Conservation (phyloP, 1,284 basidiomycete species). For the Vanrija sp. region DNA sequence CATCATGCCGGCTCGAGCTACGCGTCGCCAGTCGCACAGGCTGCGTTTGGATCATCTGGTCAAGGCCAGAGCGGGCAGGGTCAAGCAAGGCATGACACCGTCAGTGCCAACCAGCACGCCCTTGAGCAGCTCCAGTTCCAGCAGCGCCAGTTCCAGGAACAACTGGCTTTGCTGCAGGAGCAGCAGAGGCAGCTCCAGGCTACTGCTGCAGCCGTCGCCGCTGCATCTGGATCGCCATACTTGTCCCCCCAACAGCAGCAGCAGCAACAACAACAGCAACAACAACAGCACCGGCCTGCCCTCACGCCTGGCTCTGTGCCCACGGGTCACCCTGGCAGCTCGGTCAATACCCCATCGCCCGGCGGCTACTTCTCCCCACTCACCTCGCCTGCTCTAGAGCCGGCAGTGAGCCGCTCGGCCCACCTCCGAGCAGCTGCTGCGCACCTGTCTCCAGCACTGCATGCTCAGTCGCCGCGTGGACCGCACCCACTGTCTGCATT, state of each 20-base stretch:
- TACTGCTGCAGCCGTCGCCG: constrained; percentile 38
- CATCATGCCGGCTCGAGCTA: constrained; percentile 27
- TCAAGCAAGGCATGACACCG: constrained; percentile 4
- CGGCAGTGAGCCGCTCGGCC: constrained; percentile 26
- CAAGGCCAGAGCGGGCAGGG: constrained; percentile 2
- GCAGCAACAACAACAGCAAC: not conserved
- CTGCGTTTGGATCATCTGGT: constrained; percentile 10
- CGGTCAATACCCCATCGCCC: constrained; percentile 24
- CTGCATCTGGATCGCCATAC: constrained; percentile 25
- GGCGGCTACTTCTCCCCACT: constrained; percentile 57
- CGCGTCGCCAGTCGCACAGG: constrained; percentile 28
- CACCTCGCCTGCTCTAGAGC: constrained; percentile 57
- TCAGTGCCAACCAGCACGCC: constrained; percentile 19
- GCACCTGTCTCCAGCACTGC: constrained; percentile 20
- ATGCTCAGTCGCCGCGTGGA: constrained; percentile 19
- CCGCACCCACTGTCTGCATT: constrained; percentile 39
- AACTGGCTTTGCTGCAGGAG: constrained; percentile 37
- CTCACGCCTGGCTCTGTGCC: constrained; percentile 21
- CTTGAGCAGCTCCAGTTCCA: constrained; percentile 45
- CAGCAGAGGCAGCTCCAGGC: constrained; percentile 42
- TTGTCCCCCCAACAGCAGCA: constrained; percentile 12
- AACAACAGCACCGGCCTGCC: constrained; percentile 13
- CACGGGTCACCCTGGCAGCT: constrained; percentile 11
- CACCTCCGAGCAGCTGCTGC: constrained; percentile 26
- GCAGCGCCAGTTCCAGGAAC: constrained; percentile 45